Evolutionary conservation across 2,329 filamentous ascomycete genomes (phyloP), one percentile per base, ranked within the genome.

Genomic region (Bimuria novae-zelandiae): DNA sequence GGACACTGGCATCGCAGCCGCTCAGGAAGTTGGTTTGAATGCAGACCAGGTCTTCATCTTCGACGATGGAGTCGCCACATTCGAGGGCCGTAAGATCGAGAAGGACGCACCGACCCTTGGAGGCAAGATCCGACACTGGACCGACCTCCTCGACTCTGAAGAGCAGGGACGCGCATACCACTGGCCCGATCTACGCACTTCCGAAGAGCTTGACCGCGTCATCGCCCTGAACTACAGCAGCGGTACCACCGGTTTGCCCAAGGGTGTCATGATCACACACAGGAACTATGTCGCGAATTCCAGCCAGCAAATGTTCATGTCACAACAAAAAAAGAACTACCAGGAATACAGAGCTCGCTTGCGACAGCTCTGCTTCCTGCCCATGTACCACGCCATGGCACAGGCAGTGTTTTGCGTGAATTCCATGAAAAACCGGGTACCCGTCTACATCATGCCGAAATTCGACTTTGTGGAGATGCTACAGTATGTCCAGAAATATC

Each of bases 191-290:
- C 80, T 79, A 42, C 65, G 78, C 0, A 70, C 75, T 0, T 76
- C 81, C 35, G 74, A 83, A 1, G 79, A 79, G 52, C 71, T 75
- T 21, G 61, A 80, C 50, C 79, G 80, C 4, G 83, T 84, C 1
- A 84, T 87, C 60, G 87, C 84, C 6, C 81, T 95, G 56, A 94
- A 95, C 72, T 95, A 93, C 74, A 89, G 85, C 59, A 87, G 83
- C 25, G 85, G 90, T 10, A 92, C 89, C 1, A 95, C 91, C 2
- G 90, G 91, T 6, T 80, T 91, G 3, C 89, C 90, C 8, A 95
- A 95, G 70, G 91, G 91, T 10, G 90, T 94, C 12, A 85, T 89
- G 73, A 88, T 94, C 59, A 85, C 86, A n/a, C 90, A 95, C 72
- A 77, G 79, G 54, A 89, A 90, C 61, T 89, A 90, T 64, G 82